phyloP scores from a whole-genome alignment of 208 protist species.

The Zelonia costaricensis region DNA sequence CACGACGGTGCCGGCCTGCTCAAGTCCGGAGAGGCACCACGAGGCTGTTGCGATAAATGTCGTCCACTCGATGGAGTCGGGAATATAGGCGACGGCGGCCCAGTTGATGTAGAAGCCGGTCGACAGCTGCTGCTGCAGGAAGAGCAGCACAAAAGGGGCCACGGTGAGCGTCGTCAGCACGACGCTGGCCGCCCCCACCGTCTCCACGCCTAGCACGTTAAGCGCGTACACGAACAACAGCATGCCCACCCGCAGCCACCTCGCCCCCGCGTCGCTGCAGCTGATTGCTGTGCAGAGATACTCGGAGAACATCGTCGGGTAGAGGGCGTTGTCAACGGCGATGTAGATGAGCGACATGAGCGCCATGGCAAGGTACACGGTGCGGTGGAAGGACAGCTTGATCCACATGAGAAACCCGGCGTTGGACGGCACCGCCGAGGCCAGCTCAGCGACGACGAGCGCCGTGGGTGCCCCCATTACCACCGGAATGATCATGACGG shows the following conservation, averaged over 20 bases:
- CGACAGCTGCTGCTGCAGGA: constrained; percentile 53
- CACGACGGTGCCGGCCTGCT: constrained; percentile 71
- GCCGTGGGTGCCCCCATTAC: constrained; percentile 68
- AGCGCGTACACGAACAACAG: constrained; percentile 52
- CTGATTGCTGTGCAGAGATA: constrained; percentile 61
- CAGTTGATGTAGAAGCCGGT: constrained; percentile 75
- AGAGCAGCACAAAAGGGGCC: constrained; percentile 64
- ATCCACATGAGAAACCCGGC: constrained; percentile 81
- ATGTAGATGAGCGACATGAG: constrained; percentile 64
- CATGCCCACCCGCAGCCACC: constrained; percentile 47
- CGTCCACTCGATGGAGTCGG: constrained; percentile 56
- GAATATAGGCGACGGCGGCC: constrained; percentile 64
- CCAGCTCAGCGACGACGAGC: constrained; percentile 75
- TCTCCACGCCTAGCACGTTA: constrained; percentile 68
- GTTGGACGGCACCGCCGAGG: constrained; percentile 75
- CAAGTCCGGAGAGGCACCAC: constrained; percentile 82
- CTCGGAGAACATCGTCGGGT: constrained; percentile 80
- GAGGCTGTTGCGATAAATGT: constrained; percentile 78
- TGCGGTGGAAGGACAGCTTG: constrained; percentile 57
- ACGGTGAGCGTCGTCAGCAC: constrained; percentile 57
- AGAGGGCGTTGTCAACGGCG: constrained; percentile 79
- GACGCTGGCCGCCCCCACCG: constrained; percentile 65
- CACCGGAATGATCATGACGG: constrained; percentile 68
- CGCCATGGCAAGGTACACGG: constrained; percentile 67
- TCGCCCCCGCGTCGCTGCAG: constrained; percentile 27